Base-by-base conservation (phyloP, 2,329 filamentous ascomycete genomes). In the Colletotrichum sojae region DNA sequence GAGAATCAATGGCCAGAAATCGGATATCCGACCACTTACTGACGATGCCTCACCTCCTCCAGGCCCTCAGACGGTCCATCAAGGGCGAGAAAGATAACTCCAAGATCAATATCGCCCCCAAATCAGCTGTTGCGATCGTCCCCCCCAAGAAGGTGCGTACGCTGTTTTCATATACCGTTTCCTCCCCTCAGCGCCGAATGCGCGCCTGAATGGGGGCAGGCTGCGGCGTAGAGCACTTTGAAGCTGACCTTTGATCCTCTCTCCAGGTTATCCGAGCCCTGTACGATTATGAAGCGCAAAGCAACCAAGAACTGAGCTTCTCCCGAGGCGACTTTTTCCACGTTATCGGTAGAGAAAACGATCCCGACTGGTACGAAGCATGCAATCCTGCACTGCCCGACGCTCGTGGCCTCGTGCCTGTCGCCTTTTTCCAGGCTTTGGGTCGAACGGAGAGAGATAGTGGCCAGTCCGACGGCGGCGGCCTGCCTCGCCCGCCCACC, bases 311-410 rank as follows among this genome's bases (percentile, higher is more conserved):
- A 83, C 86, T 99, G 76, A 92, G 92, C 78, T 99, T 99, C 82
- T 94, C 91, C 73, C 93, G 94, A 78, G 96, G 96, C 77, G 96
- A 99, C 80, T 99, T 98, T 81, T 96, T 99, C 80, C 95, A 98
- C 84, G 96, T 99, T 73, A 95, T 98, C 80, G 94, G 93, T 76
- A 92, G 95, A 80, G 96, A 98, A 83, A 92, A 98, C 85, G 95
- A 98, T 79, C 84, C 85, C 48, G 94, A 98, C 79, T 99, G 96
- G 95, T 99, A 98, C 86, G 96, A 98, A 83, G 96, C 95, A 64
- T 98, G 94, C 86, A 99, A 99, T 79, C 96, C 96, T 70, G 89
- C 93, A 58, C 86, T 97, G 73, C 94, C 93, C 76, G 92, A 92
- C 81, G 94, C 94, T 58, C 91, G 94, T 73, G 96, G 96, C 71